A percentile compares a stretch with the other conserved stretches of the same genome.
phyloP scores from a whole-genome alignment of 768 basidiomycete genomes.

The Tulasnella sp. region DNA sequence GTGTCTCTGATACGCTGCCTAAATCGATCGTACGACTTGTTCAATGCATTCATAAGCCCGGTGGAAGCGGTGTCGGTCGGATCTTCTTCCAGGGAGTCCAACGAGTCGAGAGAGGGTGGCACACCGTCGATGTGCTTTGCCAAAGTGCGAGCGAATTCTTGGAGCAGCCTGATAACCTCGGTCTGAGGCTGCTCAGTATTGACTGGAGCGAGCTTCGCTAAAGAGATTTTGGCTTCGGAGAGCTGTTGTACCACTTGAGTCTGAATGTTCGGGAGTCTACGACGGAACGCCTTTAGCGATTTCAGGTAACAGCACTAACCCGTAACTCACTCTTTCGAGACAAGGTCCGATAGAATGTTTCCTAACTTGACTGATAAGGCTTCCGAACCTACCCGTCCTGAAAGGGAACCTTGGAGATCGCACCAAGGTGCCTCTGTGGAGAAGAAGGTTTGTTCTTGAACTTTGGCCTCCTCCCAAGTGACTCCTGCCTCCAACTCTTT shows the following conservation, averaged over 20 bases:
- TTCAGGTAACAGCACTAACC: neutral
- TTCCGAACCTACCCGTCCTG: constrained; percentile 39
- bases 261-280: constrained; percentile 65
- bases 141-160: constrained; percentile 54
- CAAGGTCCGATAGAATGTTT: constrained; percentile 52
- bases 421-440: constrained; percentile 33
- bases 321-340: no score
- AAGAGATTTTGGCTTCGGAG: constrained; percentile 44
- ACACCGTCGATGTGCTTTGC: constrained; percentile 56
- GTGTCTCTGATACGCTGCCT: neutral
- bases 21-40: constrained; percentile 1
- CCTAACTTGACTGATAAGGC: constrained; percentile 58
- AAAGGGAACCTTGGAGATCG: constrained; percentile 46
- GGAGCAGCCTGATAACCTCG: constrained; percentile 57
- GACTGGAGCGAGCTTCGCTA: constrained; percentile 51
- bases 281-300: neutral
- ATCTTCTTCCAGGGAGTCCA: neutral
- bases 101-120: constrained; percentile 40
- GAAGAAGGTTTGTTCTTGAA: constrained; percentile 62
- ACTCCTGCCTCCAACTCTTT: constrained; percentile 55
- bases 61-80: no score
- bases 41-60: neutral
- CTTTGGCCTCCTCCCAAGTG: constrained; percentile 64
- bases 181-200: constrained; percentile 60
- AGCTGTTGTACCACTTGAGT: constrained; percentile 59